A percentile compares a stretch with the other conserved stretches of the same genome.
Evolutionary conservation across 177 flowering plant genomes (phyloP).

Genomic region (Vitis hybrid): DNA sequence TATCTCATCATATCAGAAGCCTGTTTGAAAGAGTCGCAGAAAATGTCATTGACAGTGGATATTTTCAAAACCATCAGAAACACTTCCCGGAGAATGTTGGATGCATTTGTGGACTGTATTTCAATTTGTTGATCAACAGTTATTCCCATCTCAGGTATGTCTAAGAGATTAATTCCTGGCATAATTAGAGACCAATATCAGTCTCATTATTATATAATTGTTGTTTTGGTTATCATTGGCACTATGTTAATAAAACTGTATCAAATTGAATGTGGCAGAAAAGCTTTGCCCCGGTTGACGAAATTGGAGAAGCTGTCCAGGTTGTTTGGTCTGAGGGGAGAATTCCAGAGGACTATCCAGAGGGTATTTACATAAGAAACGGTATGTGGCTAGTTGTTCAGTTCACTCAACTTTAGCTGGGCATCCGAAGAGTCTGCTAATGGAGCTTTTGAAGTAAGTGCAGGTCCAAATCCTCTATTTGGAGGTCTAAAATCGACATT

Average conservation of each 20-base stretch:
- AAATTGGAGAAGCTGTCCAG: conserved; percentile 6
- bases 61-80: conserved; percentile 17
- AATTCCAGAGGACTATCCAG: conserved; percentile 35
- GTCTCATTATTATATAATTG: too few species aligned
- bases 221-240: too few species aligned
- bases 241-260: too few species aligned
- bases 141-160: conserved; percentile 45
- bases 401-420: too few species aligned
- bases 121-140: conserved; percentile 42
- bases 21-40: conserved; percentile 5
- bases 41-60: not conserved
- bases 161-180: too few species aligned
- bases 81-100: conserved; percentile 24
- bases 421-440: not conserved
- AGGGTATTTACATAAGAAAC: conserved; percentile 52
- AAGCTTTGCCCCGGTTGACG: conserved; percentile 46
- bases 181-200: too few species aligned
- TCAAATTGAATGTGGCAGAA: not conserved
- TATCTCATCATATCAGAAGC: not conserved
- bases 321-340: conserved; percentile 28
- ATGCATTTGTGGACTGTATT: conserved; percentile 44
- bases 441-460: not conserved
- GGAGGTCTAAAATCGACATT: conserved; percentile 42
- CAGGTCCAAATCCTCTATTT: conserved; percentile 60
- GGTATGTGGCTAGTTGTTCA: conserved; percentile 19